Base-by-base conservation (phyloP, 2,329 filamentous ascomycete genomes). In the Paecilomyces sp. region DNA sequence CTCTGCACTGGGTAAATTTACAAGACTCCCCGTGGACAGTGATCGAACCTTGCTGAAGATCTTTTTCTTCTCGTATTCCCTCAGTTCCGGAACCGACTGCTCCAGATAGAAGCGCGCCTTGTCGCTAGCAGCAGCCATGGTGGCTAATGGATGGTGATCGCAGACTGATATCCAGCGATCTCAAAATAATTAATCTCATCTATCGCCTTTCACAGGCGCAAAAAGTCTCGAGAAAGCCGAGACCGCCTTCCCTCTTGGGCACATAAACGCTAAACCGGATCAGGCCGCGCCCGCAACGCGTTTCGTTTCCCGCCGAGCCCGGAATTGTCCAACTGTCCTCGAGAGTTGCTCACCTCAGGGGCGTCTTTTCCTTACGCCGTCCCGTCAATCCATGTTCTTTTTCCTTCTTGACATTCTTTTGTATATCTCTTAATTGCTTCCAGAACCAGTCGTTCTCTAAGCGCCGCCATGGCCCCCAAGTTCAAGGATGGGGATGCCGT, bases 21-120 rank as follows among this genome's bases (percentile, higher is more conserved):
- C 22, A 51, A 54, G 8, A 47, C 51, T 55, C 25, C 54, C 56
- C 57, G 13, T 60, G 54, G 25, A 59, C 33, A 15, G 18, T 54
- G 51, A 3, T 54, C 76, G 34, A 75, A 90, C 90, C 79, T 88
- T 87, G 62, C 83, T 85, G 78, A 99, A 99, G 67, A 99, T 89
- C 68, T 91, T 88, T 75, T 96, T 97, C 65, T 90, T 85, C 76
- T 96, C 90, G 75, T 91, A 95, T 69, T 96, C 92, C 63, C 92
- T 91, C 60, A 99, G 84, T 75, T 97, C 92, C 15, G 92, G 91
- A 52, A 97, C 90, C 1, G 90, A 89, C 67, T 93, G 89, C 79
- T 99, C 94, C 64, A 97, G 84, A 76, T 90, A 97, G 77, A 93
- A 97, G 60, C 93, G 90, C 59, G 93, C 94, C 77, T 97, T 97